Percentiles rank a stretch among this genome's conserved stretches.
Evolutionary conservation across 352 stramenopile species (phyloP).

Genomic region (Globisporangium orthogonon): DNA sequence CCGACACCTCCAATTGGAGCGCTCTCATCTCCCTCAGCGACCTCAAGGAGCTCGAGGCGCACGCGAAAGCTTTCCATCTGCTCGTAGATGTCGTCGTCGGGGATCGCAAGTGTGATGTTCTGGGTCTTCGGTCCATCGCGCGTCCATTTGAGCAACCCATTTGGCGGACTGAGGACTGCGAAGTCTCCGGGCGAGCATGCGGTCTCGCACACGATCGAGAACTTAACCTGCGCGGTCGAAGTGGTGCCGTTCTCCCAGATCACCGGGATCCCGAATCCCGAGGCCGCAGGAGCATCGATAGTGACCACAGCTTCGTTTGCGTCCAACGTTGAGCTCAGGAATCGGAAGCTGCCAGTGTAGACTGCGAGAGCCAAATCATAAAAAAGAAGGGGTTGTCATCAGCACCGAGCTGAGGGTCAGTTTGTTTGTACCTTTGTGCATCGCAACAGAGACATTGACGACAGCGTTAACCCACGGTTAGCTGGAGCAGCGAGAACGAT

Average conservation of each 20-base stretch:
- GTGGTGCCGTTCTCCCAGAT: constrained; percentile 56
- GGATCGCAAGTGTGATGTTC: constrained; percentile 37
- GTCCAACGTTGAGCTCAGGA: constrained; percentile 27
- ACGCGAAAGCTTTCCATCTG: constrained; percentile 41
- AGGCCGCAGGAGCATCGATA: background rate
- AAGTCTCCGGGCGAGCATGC: constrained; percentile 42
- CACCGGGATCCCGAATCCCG: constrained; percentile 35
- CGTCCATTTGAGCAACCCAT: constrained; percentile 35
- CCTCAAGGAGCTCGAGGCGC: constrained; percentile 24
- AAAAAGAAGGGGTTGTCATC: too few species aligned
- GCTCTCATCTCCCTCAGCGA: constrained; percentile 12
- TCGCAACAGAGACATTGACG: background rate
- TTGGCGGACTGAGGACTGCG: constrained; percentile 20
- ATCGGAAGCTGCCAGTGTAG: constrained; percentile 38
- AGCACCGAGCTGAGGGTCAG: background rate
- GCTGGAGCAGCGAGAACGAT: constrained; percentile 42
- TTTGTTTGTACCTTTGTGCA: background rate
- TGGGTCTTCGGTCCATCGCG: constrained; percentile 24
- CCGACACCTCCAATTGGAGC: constrained; percentile 16
- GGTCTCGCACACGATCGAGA: constrained; percentile 35
- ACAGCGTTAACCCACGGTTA: constrained; percentile 27
- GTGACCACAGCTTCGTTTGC: constrained; percentile 21
- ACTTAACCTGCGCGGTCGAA: constrained; percentile 29
- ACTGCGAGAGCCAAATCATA: constrained; percentile 20
- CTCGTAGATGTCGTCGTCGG: constrained; percentile 48